These are phyloP conservation scores for Debaryomycetaceae sp. DNA, from an alignment of 1,139 yeast genomes.

Conservation along the genomic window DNA sequence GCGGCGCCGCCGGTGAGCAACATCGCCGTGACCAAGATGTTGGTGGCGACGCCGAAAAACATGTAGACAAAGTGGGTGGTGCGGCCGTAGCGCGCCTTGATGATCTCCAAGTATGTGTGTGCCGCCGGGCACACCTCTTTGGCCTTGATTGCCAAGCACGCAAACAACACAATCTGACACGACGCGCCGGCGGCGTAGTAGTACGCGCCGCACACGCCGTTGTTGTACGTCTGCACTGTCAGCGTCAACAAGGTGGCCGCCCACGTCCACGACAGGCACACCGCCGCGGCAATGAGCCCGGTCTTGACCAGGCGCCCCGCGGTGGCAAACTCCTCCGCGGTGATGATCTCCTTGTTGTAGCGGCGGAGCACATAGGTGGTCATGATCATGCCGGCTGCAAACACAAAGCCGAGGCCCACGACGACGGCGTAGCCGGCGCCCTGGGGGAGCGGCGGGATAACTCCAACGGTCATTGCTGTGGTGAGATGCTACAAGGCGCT, in stretches of 20 bases:
- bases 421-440: constrained; percentile 93
- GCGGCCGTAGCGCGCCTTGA: constrained; percentile 48
- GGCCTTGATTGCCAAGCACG: constrained; percentile 52
- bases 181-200: constrained; percentile 54
- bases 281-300: constrained; percentile 80
- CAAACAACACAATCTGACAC: constrained; percentile 48
- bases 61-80: constrained; percentile 64
- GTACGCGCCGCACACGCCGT: constrained; percentile 63
- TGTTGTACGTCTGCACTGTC: constrained; percentile 70
- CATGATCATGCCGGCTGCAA: constrained; percentile 73
- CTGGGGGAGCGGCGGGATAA: constrained; percentile 47
- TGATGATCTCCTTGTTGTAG: constrained; percentile 75
- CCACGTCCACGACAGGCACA: constrained; percentile 94
- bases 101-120: constrained; percentile 53
- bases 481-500: too few species aligned
- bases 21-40: constrained; percentile 84
- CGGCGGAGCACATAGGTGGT: constrained; percentile 67
- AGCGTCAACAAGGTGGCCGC: constrained; percentile 79
- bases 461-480: too few species aligned
- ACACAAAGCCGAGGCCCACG: constrained; percentile 80
- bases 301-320: constrained; percentile 84
- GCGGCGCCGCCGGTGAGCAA: constrained; percentile 84
- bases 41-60: constrained; percentile 81
- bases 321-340: constrained; percentile 86
- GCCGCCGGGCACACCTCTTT: constrained; percentile 56